Evolutionary conservation across 208 protist species (phyloP).

Genomic region (Phytomonas sp.): DNA sequence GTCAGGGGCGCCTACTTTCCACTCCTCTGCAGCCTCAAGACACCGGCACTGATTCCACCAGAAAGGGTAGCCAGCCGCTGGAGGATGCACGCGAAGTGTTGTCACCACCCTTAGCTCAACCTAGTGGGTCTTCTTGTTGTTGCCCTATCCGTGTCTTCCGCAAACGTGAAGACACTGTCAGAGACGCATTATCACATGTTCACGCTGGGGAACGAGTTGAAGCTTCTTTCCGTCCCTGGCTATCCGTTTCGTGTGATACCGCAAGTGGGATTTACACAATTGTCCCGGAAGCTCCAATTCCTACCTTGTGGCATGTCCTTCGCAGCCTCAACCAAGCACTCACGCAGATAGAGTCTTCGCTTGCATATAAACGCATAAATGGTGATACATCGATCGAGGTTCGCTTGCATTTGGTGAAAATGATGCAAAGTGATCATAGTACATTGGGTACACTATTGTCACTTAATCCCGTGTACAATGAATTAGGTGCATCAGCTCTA

Average conservation of each 20-base stretch:
- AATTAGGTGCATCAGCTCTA: not conserved
- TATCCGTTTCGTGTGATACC: not conserved
- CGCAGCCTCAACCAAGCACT: slow-evolving; percentile 8
- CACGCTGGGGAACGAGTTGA: not conserved
- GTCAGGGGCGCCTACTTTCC: not conserved
- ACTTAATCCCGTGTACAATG: not conserved
- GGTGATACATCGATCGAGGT: not conserved
- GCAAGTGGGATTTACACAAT: not conserved
- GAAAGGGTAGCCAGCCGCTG: not conserved
- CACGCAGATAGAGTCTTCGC: slow-evolving; percentile 3
- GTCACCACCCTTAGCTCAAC: not conserved
- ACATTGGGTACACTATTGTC: not conserved
- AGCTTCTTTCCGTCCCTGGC: not conserved
- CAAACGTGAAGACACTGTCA: not conserved
- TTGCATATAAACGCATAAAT: not conserved
- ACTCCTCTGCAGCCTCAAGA: not conserved
- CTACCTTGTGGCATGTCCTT: not conserved
- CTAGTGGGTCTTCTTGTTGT: not conserved
- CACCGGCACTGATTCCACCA: not conserved
- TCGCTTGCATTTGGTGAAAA: not conserved
- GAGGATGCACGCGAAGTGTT: not conserved
- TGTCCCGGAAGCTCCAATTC: slow-evolving; percentile 1
- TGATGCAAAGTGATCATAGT: not conserved
- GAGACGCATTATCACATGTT: not conserved
- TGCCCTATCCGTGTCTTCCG: not conserved